Evolutionary conservation across 2,329 filamentous ascomycete genomes (phyloP), one percentile per base, ranked within the genome.

Genomic region (Colletotrichum truncatum): DNA sequence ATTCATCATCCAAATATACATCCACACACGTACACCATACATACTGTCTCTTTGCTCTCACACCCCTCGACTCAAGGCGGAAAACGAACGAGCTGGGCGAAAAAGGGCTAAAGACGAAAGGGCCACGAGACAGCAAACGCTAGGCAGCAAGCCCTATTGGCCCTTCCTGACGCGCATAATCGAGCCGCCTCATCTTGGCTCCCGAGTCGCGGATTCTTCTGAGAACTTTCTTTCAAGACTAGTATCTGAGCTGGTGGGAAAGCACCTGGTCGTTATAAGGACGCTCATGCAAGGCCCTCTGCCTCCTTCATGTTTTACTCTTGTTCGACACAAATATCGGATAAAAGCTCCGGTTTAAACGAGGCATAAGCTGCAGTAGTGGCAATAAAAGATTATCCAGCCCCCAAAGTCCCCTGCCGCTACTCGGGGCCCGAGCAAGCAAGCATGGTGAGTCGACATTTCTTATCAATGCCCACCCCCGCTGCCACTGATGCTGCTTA

Each of bases 151-250:
- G 48, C 45, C 21, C 26, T 18, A 18, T 30, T 34, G 38, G 25
- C 30, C 25, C 23, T 9, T 16, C 45, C 32, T 38, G 28, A 60
- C 55, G 60, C 16, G 23, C 45, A 45, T 43, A 16, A 30, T 30
- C 28, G 16, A 59, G 25, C 26, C 60, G 54, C 60, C 54, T 64
- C 52, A n/a, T 46, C 52, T 64, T 60, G 54, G 60, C 46, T 52
- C 4, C 51, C 41, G 38, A 16, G 23, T 26, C 16, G 25, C 18
- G 51, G 16, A 9, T 16, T 25, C 18, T 12, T 45, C 23, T 30
- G n/a, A 26, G 25, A 26, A 16, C n/a, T 46, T 36, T 45, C 21
- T 14, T 11, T n/a, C 14, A n/a, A 18, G 23, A 23, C 18, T 48
- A 28, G 5, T 12, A 18, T n/a, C 46, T 36, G 36, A 11, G 18